Evolutionary conservation across 1,284 basidiomycete species (phyloP).

Genomic region (Rhizoctonia solani): DNA sequence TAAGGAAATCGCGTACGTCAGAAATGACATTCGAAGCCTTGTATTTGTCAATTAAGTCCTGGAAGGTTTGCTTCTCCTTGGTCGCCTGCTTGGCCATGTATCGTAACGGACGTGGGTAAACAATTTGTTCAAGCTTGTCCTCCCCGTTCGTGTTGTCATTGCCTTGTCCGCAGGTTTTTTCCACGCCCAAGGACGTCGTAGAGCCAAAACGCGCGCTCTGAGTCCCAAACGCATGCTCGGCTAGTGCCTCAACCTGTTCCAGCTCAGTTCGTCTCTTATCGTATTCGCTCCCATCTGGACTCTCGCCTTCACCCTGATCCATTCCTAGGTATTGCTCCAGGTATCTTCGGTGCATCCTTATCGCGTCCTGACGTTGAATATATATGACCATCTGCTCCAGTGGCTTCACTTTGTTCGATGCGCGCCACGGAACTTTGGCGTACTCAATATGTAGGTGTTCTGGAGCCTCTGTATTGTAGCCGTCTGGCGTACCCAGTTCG

Average conservation of each 20-base stretch:
- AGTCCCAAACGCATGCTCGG: background rate
- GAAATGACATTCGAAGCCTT: background rate
- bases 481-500: slow-evolving; percentile 33
- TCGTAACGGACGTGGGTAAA: background rate
- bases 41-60: background rate
- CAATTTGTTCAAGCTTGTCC: background rate
- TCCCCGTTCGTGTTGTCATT: background rate
- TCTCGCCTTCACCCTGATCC: background rate
- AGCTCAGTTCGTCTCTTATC: background rate
- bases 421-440: slow-evolving; percentile 3
- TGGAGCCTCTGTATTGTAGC: slow-evolving; percentile 36
- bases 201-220: no score
- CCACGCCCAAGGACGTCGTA: no score
- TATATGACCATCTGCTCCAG: background rate
- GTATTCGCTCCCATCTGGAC: background rate
- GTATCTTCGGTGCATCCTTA: background rate
- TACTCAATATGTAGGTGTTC: slow-evolving; percentile 35
- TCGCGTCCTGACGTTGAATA: background rate
- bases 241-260: background rate
- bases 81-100: slow-evolving; percentile 6
- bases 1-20: background rate
- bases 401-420: slow-evolving; percentile 7
- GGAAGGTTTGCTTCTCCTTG: background rate
- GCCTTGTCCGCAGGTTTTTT: background rate
- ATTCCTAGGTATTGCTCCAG: background rate